Percentiles rank a stretch among this genome's conserved stretches.
Conservation (phyloP, 352 stramenopile species). For the Halophytophthora polymorphica region DNA sequence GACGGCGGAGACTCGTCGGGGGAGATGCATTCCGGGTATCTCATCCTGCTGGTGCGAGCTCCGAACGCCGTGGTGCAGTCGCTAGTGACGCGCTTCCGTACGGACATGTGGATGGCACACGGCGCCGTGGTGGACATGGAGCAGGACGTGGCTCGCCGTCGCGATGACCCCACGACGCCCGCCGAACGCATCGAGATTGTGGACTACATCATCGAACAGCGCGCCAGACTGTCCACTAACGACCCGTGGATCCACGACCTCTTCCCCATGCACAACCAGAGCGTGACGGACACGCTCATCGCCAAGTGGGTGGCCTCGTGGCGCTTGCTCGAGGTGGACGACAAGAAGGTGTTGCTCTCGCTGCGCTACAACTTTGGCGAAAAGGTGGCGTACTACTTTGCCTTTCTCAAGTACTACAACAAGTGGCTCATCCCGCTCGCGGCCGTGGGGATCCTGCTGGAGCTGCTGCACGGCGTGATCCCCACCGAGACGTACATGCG, state of each 20-base stretch:
- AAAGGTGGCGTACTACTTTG: conserved; percentile 87
- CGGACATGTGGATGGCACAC: conserved; percentile 77
- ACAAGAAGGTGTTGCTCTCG: conserved; percentile 62
- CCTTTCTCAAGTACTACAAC: conserved; percentile 86
- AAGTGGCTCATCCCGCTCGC: conserved; percentile 68
- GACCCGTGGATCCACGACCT: conserved; percentile 80
- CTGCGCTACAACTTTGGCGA: conserved; percentile 82
- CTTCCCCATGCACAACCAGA: conserved; percentile 81
- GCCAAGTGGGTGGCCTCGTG: conserved; percentile 64
- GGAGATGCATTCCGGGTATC: conserved; percentile 78
- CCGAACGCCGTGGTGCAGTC: conserved; percentile 56
- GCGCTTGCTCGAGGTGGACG: conserved; percentile 46
- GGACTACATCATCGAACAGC: conserved; percentile 81
- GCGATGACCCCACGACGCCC: conserved; percentile 57
- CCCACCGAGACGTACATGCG: conserved; percentile 74
- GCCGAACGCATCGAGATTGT: conserved; percentile 85
- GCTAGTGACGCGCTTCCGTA: conserved; percentile 63
- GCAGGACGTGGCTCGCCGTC: conserved; percentile 57
- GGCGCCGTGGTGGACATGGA: conserved; percentile 77
- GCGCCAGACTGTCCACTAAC: conserved; percentile 46
- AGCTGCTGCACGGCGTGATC: conserved; percentile 49
- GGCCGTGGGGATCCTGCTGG: conserved; percentile 55
- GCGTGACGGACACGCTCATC: conserved; percentile 64
- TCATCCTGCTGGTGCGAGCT: conserved; percentile 72
- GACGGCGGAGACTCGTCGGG: conserved; percentile 76